These are phyloP conservation scores for Tetrahymena elliotti DNA, from an alignment of 73 alveolate species.

Conservation along the genomic window DNA sequence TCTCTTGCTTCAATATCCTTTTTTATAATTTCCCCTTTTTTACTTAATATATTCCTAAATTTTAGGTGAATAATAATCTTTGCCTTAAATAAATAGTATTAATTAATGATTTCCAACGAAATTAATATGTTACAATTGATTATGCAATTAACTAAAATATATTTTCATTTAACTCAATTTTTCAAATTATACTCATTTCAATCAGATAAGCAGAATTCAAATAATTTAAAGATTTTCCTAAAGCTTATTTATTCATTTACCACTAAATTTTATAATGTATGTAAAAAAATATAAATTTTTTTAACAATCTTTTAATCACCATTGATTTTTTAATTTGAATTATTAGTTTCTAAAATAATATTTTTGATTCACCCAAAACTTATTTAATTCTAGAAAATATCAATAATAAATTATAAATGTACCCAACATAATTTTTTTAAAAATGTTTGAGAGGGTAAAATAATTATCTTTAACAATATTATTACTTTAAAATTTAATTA, in stretches of 20 bases:
- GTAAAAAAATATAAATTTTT: too few species aligned
- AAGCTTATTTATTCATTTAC: not conserved
- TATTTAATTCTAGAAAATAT: too few species aligned
- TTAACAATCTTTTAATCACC: not conserved
- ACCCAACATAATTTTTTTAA: too few species aligned
- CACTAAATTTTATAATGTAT: too few species aligned
- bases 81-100: not conserved
- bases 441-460: too few species aligned
- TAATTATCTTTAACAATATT: too few species aligned
- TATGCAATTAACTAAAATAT: too few species aligned
- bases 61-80: not conserved
- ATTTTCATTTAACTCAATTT: not conserved
- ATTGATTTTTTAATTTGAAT: too few species aligned
- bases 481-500: too few species aligned
- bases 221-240: not conserved
- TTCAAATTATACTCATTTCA: not conserved
- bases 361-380: not conserved
- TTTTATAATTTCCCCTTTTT: not conserved
- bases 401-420: too few species aligned
- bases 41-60: not conserved
- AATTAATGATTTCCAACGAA: not conserved
- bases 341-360: too few species aligned
- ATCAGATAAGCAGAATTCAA: not conserved
- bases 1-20: not conserved
- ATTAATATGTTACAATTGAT: too few species aligned